Base-by-base conservation (phyloP, 352 stramenopile genomes). In the Sclerospora graminicola region DNA sequence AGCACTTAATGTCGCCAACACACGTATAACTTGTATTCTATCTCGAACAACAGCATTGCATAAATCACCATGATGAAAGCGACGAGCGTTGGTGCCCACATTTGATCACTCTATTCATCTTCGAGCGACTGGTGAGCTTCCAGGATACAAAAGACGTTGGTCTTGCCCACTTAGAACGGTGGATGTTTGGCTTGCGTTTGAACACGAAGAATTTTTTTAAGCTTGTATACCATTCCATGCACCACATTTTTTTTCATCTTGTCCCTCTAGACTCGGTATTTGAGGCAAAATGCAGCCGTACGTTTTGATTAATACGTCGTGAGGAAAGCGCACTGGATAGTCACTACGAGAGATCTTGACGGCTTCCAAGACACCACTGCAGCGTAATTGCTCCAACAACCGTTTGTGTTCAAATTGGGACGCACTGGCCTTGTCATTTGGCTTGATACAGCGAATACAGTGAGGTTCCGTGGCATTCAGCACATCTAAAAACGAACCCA, bases 401-500 rank as follows among this genome's bases (percentile, higher is more conserved):
- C 92, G 71, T 31, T 87, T 64, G 47, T 97, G 81, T 54, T 90
- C 91, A 55, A 98, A 91, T 10, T 83, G 41, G 10, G 59, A 21
- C 32, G 79, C 44, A 44, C 95, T 96, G 59, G 98, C 96, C 30
- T 94, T 80, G 56, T 95, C 84, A 61, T 99, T 99, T 0, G 96
- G 95, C 68, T 99, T 99, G 53, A 99, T 95, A 65, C 96, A 99
- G 24, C 96, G 82, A 52, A 99, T 96, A 69, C 99, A 99, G 60
- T 99, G 95, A 18, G 97, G 92, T 46, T 97, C 86, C 2, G 93
- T 98, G 28, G 75, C 80, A 40, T 95, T 86, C 48, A 99, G 89
- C 45, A 51, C 44, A 49, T 51, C 44, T 51, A 45, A 19, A 6
- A 16, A 27, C 54, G 53, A 57, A 47, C 51, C 55, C 41, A 39